Evolutionary conservation across 805 yeast species (phyloP), one percentile per base, ranked within the genome.

Genomic region (Cyberlindnera amylophila): DNA sequence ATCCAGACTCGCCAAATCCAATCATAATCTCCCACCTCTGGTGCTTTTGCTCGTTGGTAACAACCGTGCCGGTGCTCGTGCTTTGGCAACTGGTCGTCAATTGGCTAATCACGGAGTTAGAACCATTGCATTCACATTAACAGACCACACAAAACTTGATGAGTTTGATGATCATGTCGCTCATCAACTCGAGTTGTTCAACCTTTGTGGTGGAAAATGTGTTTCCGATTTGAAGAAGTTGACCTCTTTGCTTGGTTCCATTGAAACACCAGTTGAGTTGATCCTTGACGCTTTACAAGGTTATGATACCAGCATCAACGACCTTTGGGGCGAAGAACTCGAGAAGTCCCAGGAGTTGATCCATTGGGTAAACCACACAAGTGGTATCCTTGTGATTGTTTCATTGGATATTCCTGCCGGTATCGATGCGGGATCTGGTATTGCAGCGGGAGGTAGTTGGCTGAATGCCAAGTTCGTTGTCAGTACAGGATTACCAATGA

Each of bases 251-350:
- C 60, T 69, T 51, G 67, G 59, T 11, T 72, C 74, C 43, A 64
- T 80, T 31, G 85, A 82, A 34, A 74, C 86, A 2, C 93, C 95
- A 0, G 78, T 86, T 13, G 96, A 88, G 57, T 67, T 89, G 46
- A 74, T 88, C 9, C 57, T 89, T 15, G 97, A 89, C 61, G 93
- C 89, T 1, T 68, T 89, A 52, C 96, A 86, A 58, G 96, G 96
- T 0, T 82, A 77, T 50, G 93, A 86, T 52, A 75, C 79, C 18
- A 83, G 76, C 41, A 62, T 86, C 39, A 72, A 73, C 26, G 93
- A 85, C 58, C 61, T 82, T 54, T 41, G 58, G 55, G 62, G 53
- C 3, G 50, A 42, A 2, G 81, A 76, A 39, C 50, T 70, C 16
- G 53, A 62, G 18, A 53, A 54, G 17, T 69, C 75, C 9, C 57